Evolutionary conservation across 495 filamentous ascomycete species (phyloP).

Genomic region (Articulospora tetracladia): DNA sequence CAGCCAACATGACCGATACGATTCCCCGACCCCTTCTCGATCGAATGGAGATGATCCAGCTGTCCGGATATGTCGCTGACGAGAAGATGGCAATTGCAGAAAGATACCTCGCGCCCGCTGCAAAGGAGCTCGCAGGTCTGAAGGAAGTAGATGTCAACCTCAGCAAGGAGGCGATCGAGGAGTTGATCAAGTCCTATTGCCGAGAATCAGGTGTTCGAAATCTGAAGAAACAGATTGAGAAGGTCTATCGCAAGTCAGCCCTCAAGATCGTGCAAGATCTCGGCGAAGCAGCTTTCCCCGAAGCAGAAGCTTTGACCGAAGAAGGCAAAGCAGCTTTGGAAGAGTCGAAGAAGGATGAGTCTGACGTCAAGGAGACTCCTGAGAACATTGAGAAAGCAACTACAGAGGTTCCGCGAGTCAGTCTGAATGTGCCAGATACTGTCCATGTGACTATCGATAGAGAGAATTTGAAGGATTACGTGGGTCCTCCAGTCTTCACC

Average conservation of each 20-base stretch:
- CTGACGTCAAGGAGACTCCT: slow-evolving; percentile 54
- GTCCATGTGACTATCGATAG: slow-evolving; percentile 87
- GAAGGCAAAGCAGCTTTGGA: slow-evolving; percentile 81
- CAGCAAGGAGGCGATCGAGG: slow-evolving; percentile 78
- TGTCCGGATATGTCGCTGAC: slow-evolving; percentile 95
- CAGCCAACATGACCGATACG: slow-evolving; percentile 98
- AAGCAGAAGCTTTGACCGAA: slow-evolving; percentile 79
- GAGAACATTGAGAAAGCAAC: slow-evolving; percentile 63
- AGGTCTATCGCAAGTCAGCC: slow-evolving; percentile 96
- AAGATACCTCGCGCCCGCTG: slow-evolving; percentile 83
- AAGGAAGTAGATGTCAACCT: slow-evolving; percentile 88
- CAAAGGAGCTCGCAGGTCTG: slow-evolving; percentile 85
- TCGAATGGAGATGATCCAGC: slow-evolving; percentile 96
- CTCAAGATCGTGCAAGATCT: slow-evolving; percentile 95
- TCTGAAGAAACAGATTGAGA: slow-evolving; percentile 99
- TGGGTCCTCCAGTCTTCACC: slow-evolving; percentile 93
- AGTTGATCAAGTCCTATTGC: slow-evolving; percentile 98
- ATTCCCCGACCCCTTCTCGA: slow-evolving; percentile 93
- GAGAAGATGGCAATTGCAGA: slow-evolving; percentile 99
- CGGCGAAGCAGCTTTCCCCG: slow-evolving; percentile 79
- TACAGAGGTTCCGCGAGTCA: slow-evolving; percentile 69
- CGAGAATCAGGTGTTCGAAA: slow-evolving; percentile 96
- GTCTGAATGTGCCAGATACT: slow-evolving; percentile 79
- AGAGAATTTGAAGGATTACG: slow-evolving; percentile 94
- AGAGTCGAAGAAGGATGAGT: slow-evolving; percentile 58